Percentiles rank a stretch among this genome's conserved stretches.
phyloP scores from a whole-genome alignment of 805 yeast species.

The Yarrowia porcina region DNA sequence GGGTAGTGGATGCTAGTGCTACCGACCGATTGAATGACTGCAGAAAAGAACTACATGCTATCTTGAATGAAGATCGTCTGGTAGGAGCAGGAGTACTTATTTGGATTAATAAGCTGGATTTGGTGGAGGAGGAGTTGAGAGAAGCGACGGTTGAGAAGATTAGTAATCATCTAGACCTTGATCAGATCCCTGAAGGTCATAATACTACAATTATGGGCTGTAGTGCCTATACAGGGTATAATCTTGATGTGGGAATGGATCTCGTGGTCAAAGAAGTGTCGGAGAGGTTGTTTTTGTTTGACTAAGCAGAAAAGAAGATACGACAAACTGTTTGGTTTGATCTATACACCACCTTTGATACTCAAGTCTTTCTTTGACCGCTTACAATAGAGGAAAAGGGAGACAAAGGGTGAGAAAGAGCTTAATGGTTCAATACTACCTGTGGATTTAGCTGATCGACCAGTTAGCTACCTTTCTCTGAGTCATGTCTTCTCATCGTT shows the following conservation, averaged over 20 bases:
- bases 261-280: constrained; percentile 46
- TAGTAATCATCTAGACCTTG: constrained; percentile 37
- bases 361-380: too few species aligned
- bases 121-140: constrained; percentile 39
- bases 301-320: constrained; percentile 23
- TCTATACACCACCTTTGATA: too few species aligned
- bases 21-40: constrained; percentile 63
- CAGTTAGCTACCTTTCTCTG: too few species aligned
- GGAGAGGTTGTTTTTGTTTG: constrained; percentile 42
- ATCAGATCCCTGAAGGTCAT: constrained; percentile 40
- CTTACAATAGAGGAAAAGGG: too few species aligned
- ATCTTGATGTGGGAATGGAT: constrained; percentile 43
- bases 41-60: constrained; percentile 57
- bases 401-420: too few species aligned
- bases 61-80: constrained; percentile 65
- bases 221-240: constrained; percentile 49
- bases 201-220: constrained; percentile 45
- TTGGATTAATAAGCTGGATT: constrained; percentile 72
- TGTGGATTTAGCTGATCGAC: too few species aligned
- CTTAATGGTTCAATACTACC: too few species aligned
- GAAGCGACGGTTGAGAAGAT: constrained; percentile 27
- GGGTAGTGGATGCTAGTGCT: constrained; percentile 78
- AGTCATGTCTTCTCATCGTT: too few species aligned
- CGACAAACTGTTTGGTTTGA: background rate
- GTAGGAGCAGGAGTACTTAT: constrained; percentile 65